phyloP scores from a whole-genome alignment of 345 rosid species.

The Syzygium oleosum region DNA sequence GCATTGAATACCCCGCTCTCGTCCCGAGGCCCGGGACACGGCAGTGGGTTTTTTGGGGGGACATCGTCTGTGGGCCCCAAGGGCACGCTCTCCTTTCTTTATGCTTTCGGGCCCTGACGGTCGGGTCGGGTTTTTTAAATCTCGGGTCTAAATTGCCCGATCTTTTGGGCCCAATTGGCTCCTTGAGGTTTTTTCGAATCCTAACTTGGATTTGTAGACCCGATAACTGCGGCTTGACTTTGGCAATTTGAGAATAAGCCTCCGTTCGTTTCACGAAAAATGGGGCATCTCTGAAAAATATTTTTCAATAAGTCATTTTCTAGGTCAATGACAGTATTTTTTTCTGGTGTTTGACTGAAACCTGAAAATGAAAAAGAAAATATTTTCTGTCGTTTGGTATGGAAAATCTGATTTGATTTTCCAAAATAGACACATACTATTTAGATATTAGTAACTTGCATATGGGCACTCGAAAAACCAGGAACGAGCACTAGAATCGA shows the following conservation, averaged over 20 bases:
- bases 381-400: no score
- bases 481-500: no score
- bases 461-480: no score
- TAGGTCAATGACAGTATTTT: no score
- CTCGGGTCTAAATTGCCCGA: neutral
- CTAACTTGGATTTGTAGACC: neutral
- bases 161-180: neutral
- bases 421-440: no score
- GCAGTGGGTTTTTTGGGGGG: neutral
- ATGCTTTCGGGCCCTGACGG: neutral
- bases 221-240: neutral
- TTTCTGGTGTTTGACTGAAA: no score
- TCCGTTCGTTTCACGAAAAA: no score
- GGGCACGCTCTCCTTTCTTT: neutral
- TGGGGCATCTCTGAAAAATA: no score
- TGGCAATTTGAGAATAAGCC: neutral
- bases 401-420: no score
- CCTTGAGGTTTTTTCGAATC: neutral
- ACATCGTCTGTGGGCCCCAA: neutral
- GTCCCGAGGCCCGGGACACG: neutral
- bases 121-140: neutral
- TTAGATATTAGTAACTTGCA: no score
- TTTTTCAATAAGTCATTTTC: no score
- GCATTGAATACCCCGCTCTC: neutral
- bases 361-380: no score